Conservation (phyloP, 306 rosid genomes). For the Canavalia ensiformis region DNA sequence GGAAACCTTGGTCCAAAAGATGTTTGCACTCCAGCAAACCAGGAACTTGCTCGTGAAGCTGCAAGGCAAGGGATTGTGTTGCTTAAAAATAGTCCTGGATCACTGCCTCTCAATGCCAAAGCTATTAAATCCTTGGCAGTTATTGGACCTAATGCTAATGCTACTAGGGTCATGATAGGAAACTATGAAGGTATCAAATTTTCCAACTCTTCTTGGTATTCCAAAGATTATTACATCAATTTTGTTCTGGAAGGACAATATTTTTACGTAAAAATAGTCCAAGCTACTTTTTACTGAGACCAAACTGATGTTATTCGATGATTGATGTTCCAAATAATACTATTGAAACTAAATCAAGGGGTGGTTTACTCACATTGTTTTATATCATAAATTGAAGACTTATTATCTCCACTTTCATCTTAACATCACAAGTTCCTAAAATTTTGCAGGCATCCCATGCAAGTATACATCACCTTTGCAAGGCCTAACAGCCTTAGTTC, state of each 20-base stretch:
- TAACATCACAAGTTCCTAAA: background rate
- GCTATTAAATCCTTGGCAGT: constrained; percentile 86
- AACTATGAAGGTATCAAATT: constrained; percentile 79
- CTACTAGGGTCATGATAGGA: constrained; percentile 87
- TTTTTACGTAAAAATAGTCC: background rate
- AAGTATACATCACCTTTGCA: constrained; percentile 88
- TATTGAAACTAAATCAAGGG: background rate
- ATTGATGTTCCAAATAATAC: background rate
- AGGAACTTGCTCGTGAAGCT: constrained; percentile 84
- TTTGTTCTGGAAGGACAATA: background rate
- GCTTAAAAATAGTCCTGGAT: constrained; percentile 76
- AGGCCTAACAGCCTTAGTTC: constrained; percentile 76
- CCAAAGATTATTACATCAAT: background rate
- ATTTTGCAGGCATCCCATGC: constrained; percentile 82
- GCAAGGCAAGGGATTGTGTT: constrained; percentile 97
- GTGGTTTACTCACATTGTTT: background rate
- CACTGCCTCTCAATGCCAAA: constrained; percentile 76
- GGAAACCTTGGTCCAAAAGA: constrained; percentile 96
- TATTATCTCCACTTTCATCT: constrained; percentile 15
- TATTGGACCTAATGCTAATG: constrained; percentile 95
- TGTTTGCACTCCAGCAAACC: constrained; percentile 80
- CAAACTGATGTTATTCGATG: too few species aligned
- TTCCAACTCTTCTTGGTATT: background rate
- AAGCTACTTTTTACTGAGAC: background rate
- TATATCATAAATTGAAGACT: constrained; percentile 1